phyloP scores from a whole-genome alignment of 805 yeast species.

The Tetrapisispora namnaoensis region DNA sequence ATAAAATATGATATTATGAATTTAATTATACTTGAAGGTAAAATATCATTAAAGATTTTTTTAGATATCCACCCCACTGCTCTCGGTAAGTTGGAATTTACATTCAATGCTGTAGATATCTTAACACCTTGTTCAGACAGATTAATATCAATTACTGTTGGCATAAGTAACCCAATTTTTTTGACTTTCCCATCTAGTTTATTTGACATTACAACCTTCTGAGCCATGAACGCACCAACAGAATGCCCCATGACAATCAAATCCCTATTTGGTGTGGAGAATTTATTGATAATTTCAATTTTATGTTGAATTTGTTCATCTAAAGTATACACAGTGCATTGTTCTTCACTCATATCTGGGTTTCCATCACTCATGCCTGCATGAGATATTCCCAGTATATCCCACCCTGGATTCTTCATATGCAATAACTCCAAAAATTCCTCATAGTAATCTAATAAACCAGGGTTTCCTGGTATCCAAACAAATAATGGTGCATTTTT shows the following conservation, averaged over 20 bases:
- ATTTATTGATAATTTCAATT: slow-evolving; percentile 37
- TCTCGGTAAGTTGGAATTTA: slow-evolving; percentile 23
- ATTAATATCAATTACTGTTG: slow-evolving; percentile 57
- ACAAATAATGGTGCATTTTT: slow-evolving; percentile 34
- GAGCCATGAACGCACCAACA: slow-evolving; percentile 57
- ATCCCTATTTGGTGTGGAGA: slow-evolving; percentile 11
- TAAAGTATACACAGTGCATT: slow-evolving; percentile 31
- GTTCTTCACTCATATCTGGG: slow-evolving; percentile 6
- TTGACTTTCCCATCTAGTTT: slow-evolving; percentile 23
- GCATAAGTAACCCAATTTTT: slow-evolving; percentile 55
- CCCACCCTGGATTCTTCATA: slow-evolving; percentile 35
- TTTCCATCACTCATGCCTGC: slow-evolving; percentile 40
- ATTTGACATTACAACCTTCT: slow-evolving; percentile 35
- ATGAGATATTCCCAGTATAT: slow-evolving; percentile 53
- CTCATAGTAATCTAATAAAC: slow-evolving; percentile 53
- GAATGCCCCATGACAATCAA: slow-evolving; percentile 52
- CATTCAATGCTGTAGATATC: slow-evolving; percentile 22
- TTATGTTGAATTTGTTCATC: slow-evolving; percentile 54
- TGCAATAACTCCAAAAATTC: slow-evolving; percentile 42
- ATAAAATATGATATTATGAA: slow-evolving; percentile 24
- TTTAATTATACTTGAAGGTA: slow-evolving; percentile 22
- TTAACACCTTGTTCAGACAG: slow-evolving; percentile 33
- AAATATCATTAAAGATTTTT: slow-evolving; percentile 13
- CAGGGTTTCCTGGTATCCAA: slow-evolving; percentile 73
- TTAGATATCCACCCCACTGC: slow-evolving; percentile 25